These are phyloP conservation scores for Steccherinum ochraceum DNA, from an alignment of 768 basidiomycete species.

Conservation along the genomic window DNA sequence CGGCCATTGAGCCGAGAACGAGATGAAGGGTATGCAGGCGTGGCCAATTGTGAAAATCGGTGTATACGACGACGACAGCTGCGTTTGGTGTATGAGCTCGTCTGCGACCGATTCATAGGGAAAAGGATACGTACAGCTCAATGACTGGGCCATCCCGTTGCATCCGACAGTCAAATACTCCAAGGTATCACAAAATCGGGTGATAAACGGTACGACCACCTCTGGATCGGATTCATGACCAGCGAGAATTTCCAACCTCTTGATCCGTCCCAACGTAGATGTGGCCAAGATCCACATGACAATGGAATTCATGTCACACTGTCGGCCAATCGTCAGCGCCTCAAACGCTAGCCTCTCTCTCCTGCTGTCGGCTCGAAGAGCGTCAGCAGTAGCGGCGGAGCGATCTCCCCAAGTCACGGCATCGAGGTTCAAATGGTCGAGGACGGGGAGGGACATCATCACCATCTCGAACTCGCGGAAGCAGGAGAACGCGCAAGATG, in stretches of 20 bases:
- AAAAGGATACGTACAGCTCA: not conserved
- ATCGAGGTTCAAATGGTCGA: not conserved
- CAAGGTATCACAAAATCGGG: not conserved
- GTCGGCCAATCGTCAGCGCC: not conserved
- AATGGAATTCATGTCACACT: not conserved
- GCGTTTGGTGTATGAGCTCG: too few relatives aligned
- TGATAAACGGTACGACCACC: not conserved
- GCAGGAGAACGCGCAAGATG: not conserved
- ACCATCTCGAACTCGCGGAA: not conserved
- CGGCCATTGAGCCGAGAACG: not conserved
- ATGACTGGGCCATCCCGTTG: not conserved
- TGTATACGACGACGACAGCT: too few relatives aligned
- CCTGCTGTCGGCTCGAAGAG: not conserved
- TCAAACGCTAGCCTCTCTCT: not conserved
- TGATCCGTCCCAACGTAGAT: not conserved
- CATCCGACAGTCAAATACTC: not conserved
- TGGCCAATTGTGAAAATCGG: not conserved
- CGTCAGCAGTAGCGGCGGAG: not conserved
- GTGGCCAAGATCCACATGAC: not conserved
- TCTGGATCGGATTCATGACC: not conserved
- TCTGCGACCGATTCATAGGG: too few relatives aligned
- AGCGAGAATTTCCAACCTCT: not conserved
- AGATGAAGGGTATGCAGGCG: not conserved
- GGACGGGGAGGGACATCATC: not conserved
- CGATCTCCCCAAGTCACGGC: not conserved